These are phyloP conservation scores for Talaromyces pinophilus DNA, from an alignment of 2,329 filamentous ascomycete genomes.

Conservation along the genomic window DNA sequence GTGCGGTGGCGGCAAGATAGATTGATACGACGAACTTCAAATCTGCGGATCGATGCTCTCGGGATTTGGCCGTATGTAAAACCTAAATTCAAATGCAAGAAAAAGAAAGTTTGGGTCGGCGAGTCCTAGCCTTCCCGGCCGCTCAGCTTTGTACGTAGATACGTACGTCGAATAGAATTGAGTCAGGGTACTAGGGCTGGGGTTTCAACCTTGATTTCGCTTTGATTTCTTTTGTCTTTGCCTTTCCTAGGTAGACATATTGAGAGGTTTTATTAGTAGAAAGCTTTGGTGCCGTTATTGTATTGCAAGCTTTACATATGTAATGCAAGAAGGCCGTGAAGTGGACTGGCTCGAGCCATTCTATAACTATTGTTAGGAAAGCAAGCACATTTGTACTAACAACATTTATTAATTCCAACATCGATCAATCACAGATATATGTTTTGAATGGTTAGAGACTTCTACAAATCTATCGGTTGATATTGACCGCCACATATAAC, in stretches of 20 bases:
- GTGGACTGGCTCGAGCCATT: neutral
- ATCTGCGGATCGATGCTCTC: neutral
- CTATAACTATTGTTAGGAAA: neutral
- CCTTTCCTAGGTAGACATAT: neutral
- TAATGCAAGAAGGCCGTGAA: neutral
- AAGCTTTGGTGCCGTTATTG: neutral
- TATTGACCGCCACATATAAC: too few species aligned
- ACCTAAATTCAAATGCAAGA: neutral
- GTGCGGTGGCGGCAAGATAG: neutral
- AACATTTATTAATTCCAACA: neutral
- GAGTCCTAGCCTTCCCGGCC: neutral
- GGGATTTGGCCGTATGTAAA: neutral
- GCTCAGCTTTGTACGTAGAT: neutral
- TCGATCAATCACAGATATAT: neutral
- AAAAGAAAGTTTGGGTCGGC: neutral
- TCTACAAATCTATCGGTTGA: too few species aligned
- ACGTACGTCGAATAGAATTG: neutral
- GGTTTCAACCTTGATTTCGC: neutral
- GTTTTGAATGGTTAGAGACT: too few species aligned
- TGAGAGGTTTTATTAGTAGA: neutral
- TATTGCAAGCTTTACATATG: neutral
- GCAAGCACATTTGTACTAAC: neutral
- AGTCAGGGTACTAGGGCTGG: neutral
- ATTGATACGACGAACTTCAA: neutral
- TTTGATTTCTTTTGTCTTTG: neutral